These are phyloP conservation scores for Rhytidiadelphus loreus DNA, from an alignment of 225 moss, liverwort and hornwort genomes.

Conservation along the genomic window DNA sequence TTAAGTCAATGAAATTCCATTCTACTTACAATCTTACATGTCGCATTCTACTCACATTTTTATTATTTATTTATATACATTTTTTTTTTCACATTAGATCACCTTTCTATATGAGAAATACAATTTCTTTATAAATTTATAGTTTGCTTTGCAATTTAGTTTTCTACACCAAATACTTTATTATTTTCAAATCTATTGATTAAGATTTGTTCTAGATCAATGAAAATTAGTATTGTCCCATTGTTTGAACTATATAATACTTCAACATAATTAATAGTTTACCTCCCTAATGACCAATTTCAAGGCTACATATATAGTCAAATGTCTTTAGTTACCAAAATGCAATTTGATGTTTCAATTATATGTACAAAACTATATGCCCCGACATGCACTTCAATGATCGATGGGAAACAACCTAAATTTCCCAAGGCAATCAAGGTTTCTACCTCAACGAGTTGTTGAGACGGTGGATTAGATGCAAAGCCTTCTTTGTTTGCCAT, in stretches of 20 bases:
- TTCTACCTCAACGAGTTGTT: fast-evolving
- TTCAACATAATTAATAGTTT: not conserved
- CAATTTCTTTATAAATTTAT: not conserved
- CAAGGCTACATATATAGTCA: not conserved
- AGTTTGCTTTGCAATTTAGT: not conserved
- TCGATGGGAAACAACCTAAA: not conserved
- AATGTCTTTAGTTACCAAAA: not conserved
- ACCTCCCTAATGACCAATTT: not conserved
- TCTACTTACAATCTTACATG: no score
- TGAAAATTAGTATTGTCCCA: not conserved
- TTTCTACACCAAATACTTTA: not conserved
- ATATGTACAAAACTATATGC: not conserved
- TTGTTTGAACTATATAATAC: not conserved
- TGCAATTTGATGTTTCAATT: not conserved
- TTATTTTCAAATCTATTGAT: not conserved
- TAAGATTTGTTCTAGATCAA: not conserved
- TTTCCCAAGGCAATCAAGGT: not conserved
- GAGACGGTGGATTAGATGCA: fast-evolving
- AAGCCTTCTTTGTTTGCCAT: not conserved
- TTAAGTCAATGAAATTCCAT: not conserved
- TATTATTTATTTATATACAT: not conserved
- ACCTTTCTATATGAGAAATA: not conserved
- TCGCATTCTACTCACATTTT: not conserved
- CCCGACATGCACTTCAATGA: not conserved
- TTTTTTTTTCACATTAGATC: not conserved